phyloP scores from a whole-genome alignment of 208 protist species.

The Acanthamoeba royreba region DNA sequence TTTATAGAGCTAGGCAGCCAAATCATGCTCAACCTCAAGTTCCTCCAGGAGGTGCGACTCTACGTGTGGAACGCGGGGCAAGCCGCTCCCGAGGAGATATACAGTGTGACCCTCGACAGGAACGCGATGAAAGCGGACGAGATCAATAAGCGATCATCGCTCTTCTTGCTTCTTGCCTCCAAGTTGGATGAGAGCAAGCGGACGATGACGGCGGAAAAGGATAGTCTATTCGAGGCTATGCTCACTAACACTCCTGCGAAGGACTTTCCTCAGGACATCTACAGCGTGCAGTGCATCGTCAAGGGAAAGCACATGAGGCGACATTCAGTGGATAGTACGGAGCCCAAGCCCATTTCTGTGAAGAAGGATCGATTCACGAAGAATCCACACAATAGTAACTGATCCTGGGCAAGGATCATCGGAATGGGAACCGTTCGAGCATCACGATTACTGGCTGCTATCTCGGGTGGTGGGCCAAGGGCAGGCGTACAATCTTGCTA shows the following conservation, averaged over 20 bases:
- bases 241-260: neutral
- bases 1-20: conserved; percentile 20
- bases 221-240: neutral
- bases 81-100: neutral
- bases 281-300: neutral
- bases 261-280: neutral
- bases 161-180: neutral
- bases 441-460: neutral
- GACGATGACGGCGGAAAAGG: neutral
- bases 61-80: neutral
- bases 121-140: neutral
- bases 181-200: neutral
- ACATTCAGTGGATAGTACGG: neutral
- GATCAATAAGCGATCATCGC: neutral
- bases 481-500: neutral
- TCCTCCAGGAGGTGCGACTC: neutral
- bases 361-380: neutral
- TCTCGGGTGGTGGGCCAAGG: neutral
- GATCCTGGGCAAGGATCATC: neutral
- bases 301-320: neutral
- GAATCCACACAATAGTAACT: neutral
- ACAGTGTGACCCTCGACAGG: neutral
- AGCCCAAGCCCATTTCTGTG: neutral
- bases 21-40: neutral
- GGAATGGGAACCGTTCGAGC: neutral